Evolutionary conservation across 345 rosid species (phyloP), one percentile per base, ranked within the genome.

Genomic region (Pistacia atlantica): DNA sequence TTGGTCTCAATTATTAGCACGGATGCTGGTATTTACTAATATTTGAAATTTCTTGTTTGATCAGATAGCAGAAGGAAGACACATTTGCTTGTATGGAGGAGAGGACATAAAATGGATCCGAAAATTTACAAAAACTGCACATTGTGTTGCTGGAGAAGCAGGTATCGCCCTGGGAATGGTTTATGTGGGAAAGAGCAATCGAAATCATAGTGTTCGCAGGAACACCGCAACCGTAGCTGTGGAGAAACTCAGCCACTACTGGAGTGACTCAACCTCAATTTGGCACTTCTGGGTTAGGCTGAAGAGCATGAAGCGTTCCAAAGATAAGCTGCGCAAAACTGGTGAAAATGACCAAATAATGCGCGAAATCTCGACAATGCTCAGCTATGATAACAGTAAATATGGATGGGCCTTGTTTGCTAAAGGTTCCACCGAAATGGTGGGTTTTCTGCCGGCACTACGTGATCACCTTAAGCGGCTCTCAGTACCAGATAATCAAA

Each of bases 31-130:
- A 20, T 18, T 11, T 67, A n/a, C 8, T 42, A 33, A 37, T 56
- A 38, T 8, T 71, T 42, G 38, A 60, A 72, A 25, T 72, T 46
- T 45, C 17, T 51, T 51, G 4, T 25, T 69, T 46, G 25, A 73
- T 75, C 87, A 87, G 87, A 87, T 87, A 28, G n/a, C 58, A 4
- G 85, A 83, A 42, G 89, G 84, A 11, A 91, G 84, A 77, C 75
- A 68, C 81, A 85, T 91, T 68, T 93, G 92, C 84, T 77, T 92
- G 54, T 92, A 88, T 68, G 95, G 97, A 25, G 97, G 97, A 68
- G 93, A 89, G 78, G 92, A 92, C 78, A 71, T 88, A 2, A 89
- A 87, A 2, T 89, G 97, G 97, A 91, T 92, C 79, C 78, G 25
- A 82, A n/a, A 88, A 71, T 88, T 82, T 79, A 86, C 92, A 11